phyloP scores from a whole-genome alignment of 306 rosid species.

The Vigna angularis region DNA sequence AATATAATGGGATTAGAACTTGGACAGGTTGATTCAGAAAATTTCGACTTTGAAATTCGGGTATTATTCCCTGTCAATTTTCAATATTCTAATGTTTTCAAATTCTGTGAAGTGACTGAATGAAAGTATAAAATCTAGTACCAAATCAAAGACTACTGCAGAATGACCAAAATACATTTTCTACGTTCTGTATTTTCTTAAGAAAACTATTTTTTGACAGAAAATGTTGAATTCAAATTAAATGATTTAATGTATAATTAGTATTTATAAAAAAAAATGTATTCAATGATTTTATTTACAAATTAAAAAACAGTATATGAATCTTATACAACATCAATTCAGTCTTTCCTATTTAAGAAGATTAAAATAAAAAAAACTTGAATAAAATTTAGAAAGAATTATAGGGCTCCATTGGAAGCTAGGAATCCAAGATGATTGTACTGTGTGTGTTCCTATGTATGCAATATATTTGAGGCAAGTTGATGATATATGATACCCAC shows the following conservation, averaged over 20 bases:
- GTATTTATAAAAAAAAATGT: background rate
- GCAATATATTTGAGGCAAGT: constrained; percentile 19
- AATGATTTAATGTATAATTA: no score
- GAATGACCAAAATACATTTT: background rate
- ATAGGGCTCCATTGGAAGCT: constrained; percentile 51
- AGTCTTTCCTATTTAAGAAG: no score
- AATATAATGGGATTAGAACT: constrained; percentile 11
- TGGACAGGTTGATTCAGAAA: constrained; percentile 49
- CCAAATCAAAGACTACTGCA: constrained; percentile 1
- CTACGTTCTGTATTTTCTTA: background rate
- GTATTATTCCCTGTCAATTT: constrained; percentile 12
- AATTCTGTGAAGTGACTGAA: background rate
- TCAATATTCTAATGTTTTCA: background rate
- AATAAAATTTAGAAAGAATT: background rate
- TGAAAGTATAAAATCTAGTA: background rate
- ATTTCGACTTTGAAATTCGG: constrained; percentile 48
- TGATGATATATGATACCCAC: constrained; percentile 38
- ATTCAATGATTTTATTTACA: background rate
- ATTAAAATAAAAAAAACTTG: no score
- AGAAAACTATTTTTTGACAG: background rate
- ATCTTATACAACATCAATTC: background rate
- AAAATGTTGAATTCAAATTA: background rate
- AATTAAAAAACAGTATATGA: background rate
- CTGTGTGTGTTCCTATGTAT: background rate
- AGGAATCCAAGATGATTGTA: constrained; percentile 19